Percentiles rank a stretch among this genome's conserved stretches.
These are phyloP conservation scores for Thalassiosira sp. DNA, from an alignment of 352 stramenopile genomes.

Conservation along the genomic window DNA sequence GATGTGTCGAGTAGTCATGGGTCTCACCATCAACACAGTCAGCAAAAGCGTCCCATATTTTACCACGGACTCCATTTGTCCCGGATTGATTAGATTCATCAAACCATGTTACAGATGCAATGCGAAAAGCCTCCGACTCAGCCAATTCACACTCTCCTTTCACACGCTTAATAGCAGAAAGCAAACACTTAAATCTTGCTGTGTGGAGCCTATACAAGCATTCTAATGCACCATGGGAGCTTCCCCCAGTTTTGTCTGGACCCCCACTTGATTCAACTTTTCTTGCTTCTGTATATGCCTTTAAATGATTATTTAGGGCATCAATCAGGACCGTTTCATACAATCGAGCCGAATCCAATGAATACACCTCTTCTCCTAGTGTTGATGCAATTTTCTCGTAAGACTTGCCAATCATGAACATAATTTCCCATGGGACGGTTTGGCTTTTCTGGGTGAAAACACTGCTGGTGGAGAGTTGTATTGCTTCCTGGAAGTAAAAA, in stretches of 20 bases:
- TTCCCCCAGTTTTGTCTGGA: slow-evolving; percentile 67
- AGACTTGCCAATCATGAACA: slow-evolving; percentile 83
- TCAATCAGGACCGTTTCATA: slow-evolving; percentile 70
- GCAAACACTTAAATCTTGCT: slow-evolving; percentile 75
- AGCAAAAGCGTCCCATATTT: slow-evolving; percentile 69
- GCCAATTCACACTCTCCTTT: slow-evolving; percentile 51
- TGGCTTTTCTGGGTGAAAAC: slow-evolving; percentile 50
- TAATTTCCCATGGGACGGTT: slow-evolving; percentile 61
- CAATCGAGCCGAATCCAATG: slow-evolving; percentile 18
- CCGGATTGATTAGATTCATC: slow-evolving; percentile 40
- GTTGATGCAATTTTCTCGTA: slow-evolving; percentile 80
- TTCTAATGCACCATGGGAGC: slow-evolving; percentile 76
- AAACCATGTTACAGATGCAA: slow-evolving; percentile 67
- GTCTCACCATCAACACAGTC: slow-evolving; percentile 66
- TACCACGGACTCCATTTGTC: slow-evolving; percentile 37
- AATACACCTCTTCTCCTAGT: slow-evolving; percentile 60
- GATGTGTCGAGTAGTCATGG: no score
- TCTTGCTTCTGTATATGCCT: slow-evolving; percentile 53
- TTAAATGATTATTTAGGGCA: slow-evolving; percentile 64
- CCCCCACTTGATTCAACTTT: slow-evolving; percentile 53
- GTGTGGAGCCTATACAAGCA: slow-evolving; percentile 78
- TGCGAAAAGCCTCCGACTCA: slow-evolving; percentile 67
- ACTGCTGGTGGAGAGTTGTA: slow-evolving; percentile 44
- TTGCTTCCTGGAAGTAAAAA: slow-evolving; percentile 61
- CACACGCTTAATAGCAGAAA: slow-evolving; percentile 51